phyloP scores from a whole-genome alignment of 345 rosid species.

The Heritiera littoralis region DNA sequence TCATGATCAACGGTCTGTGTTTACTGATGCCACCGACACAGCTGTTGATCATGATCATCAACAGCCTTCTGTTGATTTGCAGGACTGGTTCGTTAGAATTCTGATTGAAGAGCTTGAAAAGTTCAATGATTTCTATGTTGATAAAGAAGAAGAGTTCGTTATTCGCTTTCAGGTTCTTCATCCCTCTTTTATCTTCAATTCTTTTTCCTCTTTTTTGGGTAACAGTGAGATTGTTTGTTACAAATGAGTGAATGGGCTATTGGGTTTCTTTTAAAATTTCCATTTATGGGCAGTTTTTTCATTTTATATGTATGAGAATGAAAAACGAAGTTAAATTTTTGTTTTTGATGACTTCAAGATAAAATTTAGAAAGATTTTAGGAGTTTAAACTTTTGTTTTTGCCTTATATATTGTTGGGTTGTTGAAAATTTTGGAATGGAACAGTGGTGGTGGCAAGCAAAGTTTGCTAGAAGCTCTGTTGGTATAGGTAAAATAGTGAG shows the following conservation, averaged over 20 bases:
- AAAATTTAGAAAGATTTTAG: neutral
- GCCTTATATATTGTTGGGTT: constrained; percentile 6
- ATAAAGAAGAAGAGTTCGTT: constrained; percentile 87
- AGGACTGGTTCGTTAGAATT: constrained; percentile 70
- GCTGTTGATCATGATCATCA: constrained; percentile 19
- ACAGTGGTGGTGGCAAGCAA: neutral
- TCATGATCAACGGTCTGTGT: constrained; percentile 8
- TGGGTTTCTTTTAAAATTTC: neutral
- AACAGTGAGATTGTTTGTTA: neutral
- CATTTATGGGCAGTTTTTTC: neutral
- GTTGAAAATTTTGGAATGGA: neutral
- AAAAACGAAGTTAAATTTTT: neutral
- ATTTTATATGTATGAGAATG: neutral
- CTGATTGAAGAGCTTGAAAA: constrained; percentile 89
- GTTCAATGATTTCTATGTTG: constrained; percentile 86
- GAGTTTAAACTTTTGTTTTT: neutral
- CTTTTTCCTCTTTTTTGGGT: neutral
- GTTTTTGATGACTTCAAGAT: neutral
- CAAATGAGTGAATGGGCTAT: neutral
- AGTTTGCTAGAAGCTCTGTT: neutral
- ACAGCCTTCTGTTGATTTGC: constrained; percentile 41
- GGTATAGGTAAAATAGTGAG: neutral
- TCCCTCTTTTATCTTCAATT: neutral
- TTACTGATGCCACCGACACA: constrained; percentile 24
- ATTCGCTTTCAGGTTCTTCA: constrained; percentile 72